Conservation (phyloP, 441 rosid genomes). For the Populus hybrid region DNA sequence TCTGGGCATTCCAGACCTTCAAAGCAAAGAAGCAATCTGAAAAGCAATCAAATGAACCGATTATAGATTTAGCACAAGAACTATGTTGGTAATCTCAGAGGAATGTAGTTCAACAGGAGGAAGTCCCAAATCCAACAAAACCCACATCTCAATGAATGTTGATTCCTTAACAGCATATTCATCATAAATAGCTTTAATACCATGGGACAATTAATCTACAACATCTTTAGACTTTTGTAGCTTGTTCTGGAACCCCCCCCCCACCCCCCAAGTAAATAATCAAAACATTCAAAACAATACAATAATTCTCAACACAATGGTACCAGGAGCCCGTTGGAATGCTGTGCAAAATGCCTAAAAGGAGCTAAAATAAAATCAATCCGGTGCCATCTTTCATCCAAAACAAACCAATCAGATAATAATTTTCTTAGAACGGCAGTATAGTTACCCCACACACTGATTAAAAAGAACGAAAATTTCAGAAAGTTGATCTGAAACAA, state of each 20-base stretch:
- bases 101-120: neutral
- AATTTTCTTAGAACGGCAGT: neutral
- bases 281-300: neutral
- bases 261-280: neutral
- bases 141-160: neutral
- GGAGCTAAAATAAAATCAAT: neutral
- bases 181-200: neutral
- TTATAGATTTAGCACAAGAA: neutral
- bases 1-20: conserved; percentile 98
- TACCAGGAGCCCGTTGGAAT: neutral
- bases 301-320: neutral
- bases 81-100: neutral
- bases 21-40: conserved; percentile 92
- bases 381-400: neutral
- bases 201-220: neutral
- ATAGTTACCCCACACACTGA: neutral
- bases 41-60: conserved; percentile 14
- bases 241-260: neutral
- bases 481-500: neutral
- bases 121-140: neutral
- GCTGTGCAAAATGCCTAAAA: neutral
- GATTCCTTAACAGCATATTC: neutral
- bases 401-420: neutral
- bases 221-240: neutral
- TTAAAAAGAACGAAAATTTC: neutral